phyloP scores from a whole-genome alignment of 495 filamentous ascomycete species.

The Trichoderma virens region DNA sequence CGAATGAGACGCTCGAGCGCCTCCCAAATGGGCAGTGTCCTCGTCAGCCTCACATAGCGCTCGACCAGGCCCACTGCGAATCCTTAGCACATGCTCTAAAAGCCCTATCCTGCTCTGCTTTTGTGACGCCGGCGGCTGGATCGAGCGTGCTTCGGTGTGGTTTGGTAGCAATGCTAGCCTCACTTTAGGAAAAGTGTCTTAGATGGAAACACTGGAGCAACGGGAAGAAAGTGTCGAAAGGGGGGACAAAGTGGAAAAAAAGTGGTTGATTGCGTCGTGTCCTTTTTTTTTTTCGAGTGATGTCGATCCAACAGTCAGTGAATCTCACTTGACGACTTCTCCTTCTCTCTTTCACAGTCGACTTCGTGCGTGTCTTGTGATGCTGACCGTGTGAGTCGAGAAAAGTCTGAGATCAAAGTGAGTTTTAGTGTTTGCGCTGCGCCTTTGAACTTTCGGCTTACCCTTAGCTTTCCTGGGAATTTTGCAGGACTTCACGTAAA shows the following conservation, averaged over 20 bases:
- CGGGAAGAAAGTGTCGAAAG: neutral
- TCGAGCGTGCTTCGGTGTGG: neutral
- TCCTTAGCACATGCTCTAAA: neutral
- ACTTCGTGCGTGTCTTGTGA: neutral
- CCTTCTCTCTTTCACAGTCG: neutral
- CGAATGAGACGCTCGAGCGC: conserved; percentile 1
- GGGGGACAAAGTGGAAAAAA: neutral
- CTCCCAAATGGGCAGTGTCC: conserved; percentile 4
- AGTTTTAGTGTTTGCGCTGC: conserved; percentile 1
- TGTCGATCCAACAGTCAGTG: neutral
- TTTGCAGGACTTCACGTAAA: neutral
- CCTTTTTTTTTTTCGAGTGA: neutral
- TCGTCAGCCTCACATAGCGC: neutral
- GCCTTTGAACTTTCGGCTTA: neutral
- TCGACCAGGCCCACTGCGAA: neutral
- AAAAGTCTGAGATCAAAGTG: neutral
- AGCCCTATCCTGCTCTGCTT: neutral
- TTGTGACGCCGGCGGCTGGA: neutral
- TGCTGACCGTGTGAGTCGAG: neutral
- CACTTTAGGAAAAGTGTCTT: neutral
- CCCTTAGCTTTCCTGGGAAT: neutral
- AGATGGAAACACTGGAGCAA: neutral
- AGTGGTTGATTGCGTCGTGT: neutral
- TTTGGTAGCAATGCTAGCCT: neutral
- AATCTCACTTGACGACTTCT: neutral